Base-by-base conservation (phyloP, 495 filamentous ascomycete species). In the Trypethelium eluteriae region DNA sequence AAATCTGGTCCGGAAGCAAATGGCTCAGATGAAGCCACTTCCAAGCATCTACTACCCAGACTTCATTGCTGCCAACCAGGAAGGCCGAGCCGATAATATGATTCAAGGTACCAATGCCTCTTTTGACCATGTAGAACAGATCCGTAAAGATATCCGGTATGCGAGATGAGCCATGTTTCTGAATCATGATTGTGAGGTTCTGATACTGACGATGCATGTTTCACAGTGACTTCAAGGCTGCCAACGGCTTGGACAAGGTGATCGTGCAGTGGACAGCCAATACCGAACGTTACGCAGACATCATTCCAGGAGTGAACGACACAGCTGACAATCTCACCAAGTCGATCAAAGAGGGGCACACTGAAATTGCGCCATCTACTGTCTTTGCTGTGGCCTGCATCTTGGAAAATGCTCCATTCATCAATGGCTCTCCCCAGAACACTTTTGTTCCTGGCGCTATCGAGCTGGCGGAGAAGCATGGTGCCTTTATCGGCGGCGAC, bases 401-500 rank as follows among this genome's bases (percentile, higher is more conserved):
- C 72, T 82, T 96, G 65, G 94, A 98, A 76, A 82, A 84, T 64
- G 84, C 86, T 38, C 95, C 94, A 9, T 98, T 98, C 87, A 96
- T 98, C 88, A 98, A 98, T 77, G 94, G 94, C 63, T 98, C 94
- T 62, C 94, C 94, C 44, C 94, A 98, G 81, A 98, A 98, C 84
- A 98, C 94, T 46, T 97, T 98, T 69, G 94, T 98, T 38, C 93
- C 94, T 2, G 94, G 94, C 71, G 89, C 87, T 59, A 88, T 97
- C 67, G 82, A 93, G 67, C 85, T 98, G 53, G 95, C 94, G n/a
- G 90, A 95, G 82, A 81, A 88, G 79, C 85, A 90, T 77, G 81
- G 82, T 66, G 85, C 95, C 39, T 98, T 97, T 83, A 92, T 98
- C 72, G 95, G 93, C 50, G 94, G 94, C 71, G 94, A 98, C 77